phyloP scores from a whole-genome alignment of 2,329 filamentous ascomycete genomes.

The Exserohilum rostratum region DNA sequence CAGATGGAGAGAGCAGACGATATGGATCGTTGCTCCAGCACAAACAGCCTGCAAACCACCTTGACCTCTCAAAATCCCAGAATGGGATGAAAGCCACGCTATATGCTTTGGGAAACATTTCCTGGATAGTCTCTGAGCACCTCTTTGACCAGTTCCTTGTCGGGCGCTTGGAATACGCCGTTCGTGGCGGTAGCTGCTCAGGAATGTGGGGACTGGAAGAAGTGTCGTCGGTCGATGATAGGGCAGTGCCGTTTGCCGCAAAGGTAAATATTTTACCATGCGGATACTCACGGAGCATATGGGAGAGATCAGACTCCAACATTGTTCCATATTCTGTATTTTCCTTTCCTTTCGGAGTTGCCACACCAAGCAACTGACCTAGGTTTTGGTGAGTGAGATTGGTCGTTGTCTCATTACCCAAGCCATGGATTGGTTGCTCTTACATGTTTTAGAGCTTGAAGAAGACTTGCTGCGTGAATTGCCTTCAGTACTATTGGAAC shows the following conservation, averaged over 20 bases:
- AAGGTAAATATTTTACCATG: conserved; percentile 38
- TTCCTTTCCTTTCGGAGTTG: conserved; percentile 12
- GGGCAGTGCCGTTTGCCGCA: conserved; percentile 15
- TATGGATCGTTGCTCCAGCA: conserved; percentile 43
- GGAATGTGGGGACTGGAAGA: conserved; percentile 3
- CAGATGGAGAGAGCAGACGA: conserved; percentile 34
- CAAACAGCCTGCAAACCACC: conserved; percentile 47
- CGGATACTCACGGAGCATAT: conserved; percentile 31
- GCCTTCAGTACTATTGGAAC: background rate
- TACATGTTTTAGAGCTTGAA: conserved; percentile 23
- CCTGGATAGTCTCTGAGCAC: conserved; percentile 55
- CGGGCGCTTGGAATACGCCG: conserved; percentile 5
- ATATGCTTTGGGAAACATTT: conserved; percentile 53
- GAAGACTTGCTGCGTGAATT: background rate
- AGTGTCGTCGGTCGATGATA: conserved; percentile 30
- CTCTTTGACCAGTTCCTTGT: conserved; percentile 28
- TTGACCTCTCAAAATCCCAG: conserved; percentile 47
- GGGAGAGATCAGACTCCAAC: conserved; percentile 27
- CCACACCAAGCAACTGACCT: conserved; percentile 32
- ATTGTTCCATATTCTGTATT: conserved; percentile 15
- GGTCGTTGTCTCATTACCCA: background rate
- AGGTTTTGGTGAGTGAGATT: background rate
- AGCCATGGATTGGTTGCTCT: background rate
- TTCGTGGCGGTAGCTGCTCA: background rate
- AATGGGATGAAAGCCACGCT: conserved; percentile 49